Evolutionary conservation across 73 alveolate genomes (phyloP).

Genomic region (Diophrys sp.): DNA sequence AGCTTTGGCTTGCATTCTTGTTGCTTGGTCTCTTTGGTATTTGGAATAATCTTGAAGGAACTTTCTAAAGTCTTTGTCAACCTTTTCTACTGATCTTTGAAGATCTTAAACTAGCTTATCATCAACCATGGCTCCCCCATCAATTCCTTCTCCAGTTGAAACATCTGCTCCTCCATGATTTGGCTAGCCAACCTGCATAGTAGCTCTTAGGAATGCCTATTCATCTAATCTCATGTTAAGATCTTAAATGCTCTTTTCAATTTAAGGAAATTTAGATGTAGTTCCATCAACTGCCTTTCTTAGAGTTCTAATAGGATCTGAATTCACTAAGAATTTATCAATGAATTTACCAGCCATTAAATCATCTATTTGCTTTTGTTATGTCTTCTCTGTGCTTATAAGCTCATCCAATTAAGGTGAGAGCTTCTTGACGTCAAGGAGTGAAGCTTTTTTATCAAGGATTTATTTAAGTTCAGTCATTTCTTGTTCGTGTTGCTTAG

Average conservation of each 20-base stretch:
- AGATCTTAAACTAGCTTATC: too few relatives aligned
- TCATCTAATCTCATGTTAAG: not conserved
- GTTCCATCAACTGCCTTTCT: not conserved
- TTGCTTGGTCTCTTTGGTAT: not conserved
- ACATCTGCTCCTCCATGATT: too few relatives aligned
- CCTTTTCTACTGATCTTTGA: too few relatives aligned
- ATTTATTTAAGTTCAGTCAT: not conserved
- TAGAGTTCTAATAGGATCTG: not conserved
- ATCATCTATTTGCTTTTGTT: not conserved
- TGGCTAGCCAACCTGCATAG: not conserved
- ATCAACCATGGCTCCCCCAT: too few relatives aligned
- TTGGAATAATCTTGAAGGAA: not conserved
- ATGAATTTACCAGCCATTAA: not conserved
- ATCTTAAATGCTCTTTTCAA: not conserved
- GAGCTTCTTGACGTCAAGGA: not conserved
- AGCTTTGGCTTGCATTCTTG: not conserved
- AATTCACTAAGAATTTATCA: not conserved
- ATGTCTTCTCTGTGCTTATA: too few relatives aligned
- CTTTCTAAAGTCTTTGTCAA: not conserved
- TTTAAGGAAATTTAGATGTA: not conserved
- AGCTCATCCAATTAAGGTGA: not conserved
- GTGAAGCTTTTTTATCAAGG: not conserved
- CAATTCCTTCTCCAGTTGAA: too few relatives aligned
- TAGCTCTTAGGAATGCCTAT: not conserved
- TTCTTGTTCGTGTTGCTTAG: not conserved